Conservation (phyloP, 2,329 filamentous ascomycete species). For the Pseudocercospora crystallina region DNA sequence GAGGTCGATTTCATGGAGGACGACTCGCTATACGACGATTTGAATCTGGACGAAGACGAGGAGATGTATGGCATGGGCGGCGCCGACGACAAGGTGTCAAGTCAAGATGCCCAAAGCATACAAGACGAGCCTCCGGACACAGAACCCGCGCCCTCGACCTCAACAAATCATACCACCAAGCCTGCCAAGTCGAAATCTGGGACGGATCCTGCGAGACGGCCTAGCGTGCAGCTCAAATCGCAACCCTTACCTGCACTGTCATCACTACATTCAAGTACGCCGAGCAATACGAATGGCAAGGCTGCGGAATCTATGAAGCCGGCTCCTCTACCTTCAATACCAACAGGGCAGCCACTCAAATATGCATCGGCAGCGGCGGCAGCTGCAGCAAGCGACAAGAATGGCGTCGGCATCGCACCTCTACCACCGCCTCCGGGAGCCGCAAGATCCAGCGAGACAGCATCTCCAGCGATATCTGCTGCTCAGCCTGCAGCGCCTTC, state of each 20-base stretch:
- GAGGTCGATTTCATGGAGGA: conserved; percentile 91
- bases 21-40: conserved; percentile 91
- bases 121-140: conserved; percentile 76
- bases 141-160: conserved; percentile 44
- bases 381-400: conserved; percentile 86
- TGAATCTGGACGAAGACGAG: conserved; percentile 90
- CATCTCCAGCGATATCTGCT: conserved; percentile 48
- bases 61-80: conserved; percentile 74
- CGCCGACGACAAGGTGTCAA: conserved; percentile 87
- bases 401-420: conserved; percentile 84
- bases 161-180: conserved; percentile 43
- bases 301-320: conserved; percentile 79
- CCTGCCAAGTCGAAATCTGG: conserved; percentile 51
- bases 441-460: conserved; percentile 56
- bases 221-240: conserved; percentile 90
- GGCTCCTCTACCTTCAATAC: conserved; percentile 77
- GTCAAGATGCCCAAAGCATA: conserved; percentile 89
- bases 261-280: conserved; percentile 75
- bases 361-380: conserved; percentile 96
- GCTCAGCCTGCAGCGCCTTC: conserved; percentile 46
- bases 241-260: conserved; percentile 81
- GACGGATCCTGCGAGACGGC: conserved; percentile 65
- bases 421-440: conserved; percentile 82
- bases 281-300: conserved; percentile 61
- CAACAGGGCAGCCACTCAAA: conserved; percentile 86